Conservation (phyloP, 2,329 filamentous ascomycete genomes). For the Septoria linicola region DNA sequence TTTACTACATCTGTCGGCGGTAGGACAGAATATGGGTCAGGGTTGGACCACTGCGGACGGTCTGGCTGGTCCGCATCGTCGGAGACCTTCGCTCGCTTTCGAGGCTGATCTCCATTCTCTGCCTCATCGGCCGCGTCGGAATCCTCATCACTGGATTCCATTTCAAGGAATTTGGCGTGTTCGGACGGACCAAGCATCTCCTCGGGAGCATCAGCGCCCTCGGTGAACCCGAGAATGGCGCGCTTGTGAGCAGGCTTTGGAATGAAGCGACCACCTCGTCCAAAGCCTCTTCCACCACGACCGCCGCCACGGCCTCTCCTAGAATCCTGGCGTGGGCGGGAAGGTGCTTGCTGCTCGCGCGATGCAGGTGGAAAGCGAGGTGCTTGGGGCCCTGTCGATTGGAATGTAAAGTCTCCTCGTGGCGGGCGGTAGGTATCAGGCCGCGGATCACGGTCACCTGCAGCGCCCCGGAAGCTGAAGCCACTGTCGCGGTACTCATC, state of each 20-base stretch:
- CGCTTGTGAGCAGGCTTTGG: constrained; percentile 45
- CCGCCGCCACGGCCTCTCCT: constrained; percentile 14
- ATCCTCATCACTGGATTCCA: constrained; percentile 41
- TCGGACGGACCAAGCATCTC: constrained; percentile 46
- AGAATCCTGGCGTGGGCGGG: constrained; percentile 1
- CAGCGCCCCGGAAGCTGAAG: constrained; percentile 32
- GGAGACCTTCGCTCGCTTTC: constrained; percentile 35
- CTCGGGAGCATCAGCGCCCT: constrained; percentile 46
- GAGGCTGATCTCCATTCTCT: constrained; percentile 29
- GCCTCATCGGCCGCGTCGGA: constrained; percentile 32
- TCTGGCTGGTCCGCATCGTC: constrained; percentile 35
- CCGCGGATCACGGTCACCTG: constrained; percentile 9
- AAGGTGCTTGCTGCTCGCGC: constrained; percentile 9
- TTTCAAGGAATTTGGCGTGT: constrained; percentile 45
- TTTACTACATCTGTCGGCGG: constrained; percentile 73
- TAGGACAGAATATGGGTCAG: constrained; percentile 85
- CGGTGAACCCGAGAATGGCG: constrained; percentile 42
- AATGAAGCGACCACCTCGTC: constrained; percentile 18
- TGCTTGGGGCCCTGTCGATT: constrained; percentile 22
- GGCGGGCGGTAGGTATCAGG: constrained; percentile 20
- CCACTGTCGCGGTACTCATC: constrained; percentile 13
- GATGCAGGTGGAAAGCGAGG: constrained; percentile 28
- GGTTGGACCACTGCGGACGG: constrained; percentile 86
- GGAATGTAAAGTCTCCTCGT: constrained; percentile 30
- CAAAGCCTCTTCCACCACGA: constrained; percentile 10